Conservation (phyloP, 2,329 filamentous ascomycete genomes). For the Iodosphaeria phyllophila region DNA sequence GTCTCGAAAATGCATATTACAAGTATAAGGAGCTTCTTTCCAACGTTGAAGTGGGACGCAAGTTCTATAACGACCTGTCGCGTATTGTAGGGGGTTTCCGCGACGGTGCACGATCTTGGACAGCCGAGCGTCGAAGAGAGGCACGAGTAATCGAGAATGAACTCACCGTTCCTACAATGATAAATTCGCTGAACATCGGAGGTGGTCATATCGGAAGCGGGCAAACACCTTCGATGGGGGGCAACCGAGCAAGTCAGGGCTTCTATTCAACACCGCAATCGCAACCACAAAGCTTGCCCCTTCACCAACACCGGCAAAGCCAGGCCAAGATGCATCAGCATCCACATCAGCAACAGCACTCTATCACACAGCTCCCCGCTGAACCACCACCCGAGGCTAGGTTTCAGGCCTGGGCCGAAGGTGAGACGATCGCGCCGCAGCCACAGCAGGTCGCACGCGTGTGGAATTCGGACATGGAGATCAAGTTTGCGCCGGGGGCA, state of each 20-base stretch:
- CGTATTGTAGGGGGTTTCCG: conserved; percentile 70
- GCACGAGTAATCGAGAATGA: conserved; percentile 42
- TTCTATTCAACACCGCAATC: conserved; percentile 3
- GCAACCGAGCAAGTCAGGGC: conserved; percentile 1
- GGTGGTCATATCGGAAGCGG: conserved; percentile 1
- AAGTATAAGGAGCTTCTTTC: conserved; percentile 93
- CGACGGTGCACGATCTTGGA: conserved; percentile 59
- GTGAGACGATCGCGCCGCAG: conserved; percentile 30
- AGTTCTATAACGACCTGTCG: conserved; percentile 93
- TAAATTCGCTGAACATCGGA: conserved; percentile 9
- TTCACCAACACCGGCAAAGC: conserved; percentile 13
- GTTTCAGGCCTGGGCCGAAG: conserved; percentile 36
- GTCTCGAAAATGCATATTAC: conserved; percentile 76
- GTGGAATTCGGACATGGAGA: conserved; percentile 69
- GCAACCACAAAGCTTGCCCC: conserved; percentile 8
- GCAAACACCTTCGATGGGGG: conserved; percentile 1
- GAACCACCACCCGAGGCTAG: conserved; percentile 23
- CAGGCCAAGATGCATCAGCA: conserved; percentile 11
- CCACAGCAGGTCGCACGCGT: conserved; percentile 31
- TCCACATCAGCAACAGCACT: conserved; percentile 7
- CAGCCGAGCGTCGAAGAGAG: conserved; percentile 63
- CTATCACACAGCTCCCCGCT: conserved; percentile 2
- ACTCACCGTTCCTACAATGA: conserved; percentile 13
- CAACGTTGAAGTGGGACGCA: conserved; percentile 78
- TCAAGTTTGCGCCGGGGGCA: conserved; percentile 50